Conservation (phyloP, 1,284 basidiomycete genomes). For the Tremellales sp. region DNA sequence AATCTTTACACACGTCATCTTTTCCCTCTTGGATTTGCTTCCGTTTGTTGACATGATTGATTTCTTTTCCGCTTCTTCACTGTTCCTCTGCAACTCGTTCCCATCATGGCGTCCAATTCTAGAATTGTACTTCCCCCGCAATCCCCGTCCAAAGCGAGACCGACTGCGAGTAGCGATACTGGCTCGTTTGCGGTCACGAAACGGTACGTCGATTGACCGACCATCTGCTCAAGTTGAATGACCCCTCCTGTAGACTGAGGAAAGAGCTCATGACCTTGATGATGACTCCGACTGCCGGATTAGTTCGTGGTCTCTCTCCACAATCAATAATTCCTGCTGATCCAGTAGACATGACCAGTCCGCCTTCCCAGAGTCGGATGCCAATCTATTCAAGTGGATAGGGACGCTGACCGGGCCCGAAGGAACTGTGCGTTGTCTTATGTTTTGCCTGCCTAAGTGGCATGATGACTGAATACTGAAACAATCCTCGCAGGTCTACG, state of each 20-base stretch:
- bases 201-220: too few species aligned
- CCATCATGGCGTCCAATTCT: too few species aligned
- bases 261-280: constrained; percentile 80
- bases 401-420: constrained; percentile 75
- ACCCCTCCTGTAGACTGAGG: constrained; percentile 55
- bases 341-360: too few species aligned
- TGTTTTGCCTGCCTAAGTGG: not conserved
- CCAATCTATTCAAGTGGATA: constrained; percentile 75
- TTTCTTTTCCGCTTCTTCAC: too few species aligned
- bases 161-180: not conserved
- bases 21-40: too few species aligned
- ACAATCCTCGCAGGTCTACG: constrained; percentile 59
- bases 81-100: too few species aligned
- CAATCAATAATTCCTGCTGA: not conserved
- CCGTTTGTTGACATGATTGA: too few species aligned
- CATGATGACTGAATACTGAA: too few species aligned
- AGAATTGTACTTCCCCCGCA: too few species aligned
- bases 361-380: constrained; percentile 75
- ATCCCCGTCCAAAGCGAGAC: not conserved
- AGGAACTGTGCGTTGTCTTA: constrained; percentile 58
- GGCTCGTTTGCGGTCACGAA: not conserved
- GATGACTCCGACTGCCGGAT: constrained; percentile 51
- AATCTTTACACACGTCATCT: too few species aligned
- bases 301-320: not conserved
- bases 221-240: not conserved